Base-by-base conservation (phyloP, 1,139 yeast genomes). In the Dujonia santamariae region DNA sequence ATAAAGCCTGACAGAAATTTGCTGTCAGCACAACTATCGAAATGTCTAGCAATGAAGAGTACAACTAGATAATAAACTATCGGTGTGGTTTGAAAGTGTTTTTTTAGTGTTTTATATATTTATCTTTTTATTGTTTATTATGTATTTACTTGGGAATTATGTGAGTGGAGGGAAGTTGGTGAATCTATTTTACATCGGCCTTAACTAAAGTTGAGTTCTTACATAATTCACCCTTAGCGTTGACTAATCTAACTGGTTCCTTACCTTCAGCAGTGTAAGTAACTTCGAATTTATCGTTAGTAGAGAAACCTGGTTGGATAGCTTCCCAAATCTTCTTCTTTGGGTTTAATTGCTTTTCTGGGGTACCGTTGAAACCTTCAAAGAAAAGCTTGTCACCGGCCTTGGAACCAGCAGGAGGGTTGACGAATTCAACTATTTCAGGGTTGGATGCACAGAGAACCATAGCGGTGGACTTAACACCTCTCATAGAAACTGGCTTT, bases 321-420 rank as follows among this genome's bases (percentile, higher is more conserved):
- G 90, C 75, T 73, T 94, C 99, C 92, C 96, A 94, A 44, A 92
- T 73, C 77, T 94, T 94, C 85, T 92, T 94, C 81, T 94, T 94
- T 50, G 99, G 98, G 68, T 92, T 90, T 63, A 94, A 74, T 57
- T 83, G 94, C 57, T 87, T 78, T 63, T 88, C 95, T 46, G 99
- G 98, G 38, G 75, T 77, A 44, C 86, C 86, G 52, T 87, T 82
- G 60, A 70, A 88, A 40, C 86, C 94, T 66, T 88, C 96, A 54
- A 94, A 92, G 75, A 86, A 88, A 46, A 92, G 75, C 72, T 88
- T 88, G 64, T 94, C 98, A 64, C 99, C 99, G 11, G 98, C 80
- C 67, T 86, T 77, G 31, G 96, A 78, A n/a, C 90, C 96, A 27
- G 78, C 78, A 46, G 99, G 99, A 40, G 97, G 97, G 61, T 84